phyloP scores from a whole-genome alignment of 2,329 filamentous ascomycete genomes.

The Capronia coronata region DNA sequence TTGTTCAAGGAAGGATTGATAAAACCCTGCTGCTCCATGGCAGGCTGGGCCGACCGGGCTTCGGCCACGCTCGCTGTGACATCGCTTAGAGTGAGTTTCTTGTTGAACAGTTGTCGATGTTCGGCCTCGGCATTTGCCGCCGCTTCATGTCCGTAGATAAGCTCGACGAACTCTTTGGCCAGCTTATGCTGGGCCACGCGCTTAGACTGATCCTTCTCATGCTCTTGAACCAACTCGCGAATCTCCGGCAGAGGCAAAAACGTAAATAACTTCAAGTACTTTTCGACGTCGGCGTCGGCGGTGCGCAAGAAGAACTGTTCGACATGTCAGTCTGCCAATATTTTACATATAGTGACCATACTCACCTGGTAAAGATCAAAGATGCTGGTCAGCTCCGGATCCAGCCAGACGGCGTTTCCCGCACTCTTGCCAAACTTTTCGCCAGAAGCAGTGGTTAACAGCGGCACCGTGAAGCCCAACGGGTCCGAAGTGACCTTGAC shows the following conservation, averaged over 20 bases:
- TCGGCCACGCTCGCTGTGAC: slow-evolving; percentile 14
- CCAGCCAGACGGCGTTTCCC: slow-evolving; percentile 90
- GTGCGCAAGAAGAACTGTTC: slow-evolving; percentile 76
- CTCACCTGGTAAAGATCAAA: slow-evolving; percentile 75
- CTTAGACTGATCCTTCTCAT: slow-evolving; percentile 60
- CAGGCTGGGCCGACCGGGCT: slow-evolving; percentile 5
- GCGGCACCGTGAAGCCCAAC: slow-evolving; percentile 81
- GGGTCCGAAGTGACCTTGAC: slow-evolving; percentile 44
- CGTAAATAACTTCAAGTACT: slow-evolving; percentile 80
- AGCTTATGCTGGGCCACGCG: slow-evolving; percentile 76
- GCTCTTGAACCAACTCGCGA: slow-evolving; percentile 58
- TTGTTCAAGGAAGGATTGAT: slow-evolving; percentile 31
- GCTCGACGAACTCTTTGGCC: slow-evolving; percentile 71
- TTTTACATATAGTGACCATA: slow-evolving; percentile 1
- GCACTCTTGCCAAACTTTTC: slow-evolving; percentile 92
- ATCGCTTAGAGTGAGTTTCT: slow-evolving; percentile 28
- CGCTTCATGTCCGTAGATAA: slow-evolving; percentile 65
- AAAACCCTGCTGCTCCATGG: slow-evolving; percentile 5
- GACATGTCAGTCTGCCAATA: not conserved
- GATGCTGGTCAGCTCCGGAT: slow-evolving; percentile 67
- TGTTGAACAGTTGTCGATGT: slow-evolving; percentile 45
- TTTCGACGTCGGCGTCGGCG: slow-evolving; percentile 72
- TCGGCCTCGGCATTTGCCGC: slow-evolving; percentile 57
- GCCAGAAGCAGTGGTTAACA: slow-evolving; percentile 77
- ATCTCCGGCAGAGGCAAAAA: slow-evolving; percentile 73